Percentiles rank a stretch among this genome's conserved stretches.
phyloP scores from a whole-genome alignment of 1,139 yeast species.

The Debaryomyces nepalensis region DNA sequence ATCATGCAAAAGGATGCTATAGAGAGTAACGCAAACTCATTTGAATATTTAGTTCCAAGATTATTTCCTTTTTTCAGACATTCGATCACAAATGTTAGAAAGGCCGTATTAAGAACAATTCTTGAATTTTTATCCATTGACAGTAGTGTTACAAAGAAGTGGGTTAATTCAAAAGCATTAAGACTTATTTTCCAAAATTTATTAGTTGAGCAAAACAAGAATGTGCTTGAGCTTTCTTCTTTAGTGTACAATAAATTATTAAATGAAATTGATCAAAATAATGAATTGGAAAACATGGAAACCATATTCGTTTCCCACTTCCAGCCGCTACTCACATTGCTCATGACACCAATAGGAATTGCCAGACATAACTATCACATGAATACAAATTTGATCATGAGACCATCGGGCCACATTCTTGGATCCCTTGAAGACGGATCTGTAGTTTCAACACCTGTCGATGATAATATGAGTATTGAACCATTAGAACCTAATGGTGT shows the following conservation, averaged over 20 bases:
- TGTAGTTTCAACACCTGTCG: conserved; percentile 9
- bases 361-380: conserved; percentile 87
- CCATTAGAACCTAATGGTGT: conserved; percentile 23
- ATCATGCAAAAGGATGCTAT: conserved; percentile 69
- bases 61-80: conserved; percentile 92
- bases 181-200: conserved; percentile 85
- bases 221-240: conserved; percentile 67
- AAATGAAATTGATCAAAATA: conserved; percentile 45
- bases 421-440: conserved; percentile 28
- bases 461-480: conserved; percentile 18
- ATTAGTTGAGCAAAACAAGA: conserved; percentile 83
- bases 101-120: conserved; percentile 82
- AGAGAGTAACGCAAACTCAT: conserved; percentile 54
- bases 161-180: conserved; percentile 78
- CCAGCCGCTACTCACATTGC: conserved; percentile 64
- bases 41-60: conserved; percentile 83
- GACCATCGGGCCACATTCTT: conserved; percentile 75
- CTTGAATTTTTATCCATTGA: conserved; percentile 74
- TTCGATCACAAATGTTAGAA: conserved; percentile 89
- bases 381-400: conserved; percentile 72
- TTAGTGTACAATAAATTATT: conserved; percentile 65
- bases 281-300: conserved; percentile 45
- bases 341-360: conserved; percentile 94
- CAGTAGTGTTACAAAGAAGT: conserved; percentile 65
- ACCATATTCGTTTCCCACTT: conserved; percentile 56